phyloP scores from a whole-genome alignment of 2,329 filamentous ascomycete species.

The Pseudogymnoascus sp. region DNA sequence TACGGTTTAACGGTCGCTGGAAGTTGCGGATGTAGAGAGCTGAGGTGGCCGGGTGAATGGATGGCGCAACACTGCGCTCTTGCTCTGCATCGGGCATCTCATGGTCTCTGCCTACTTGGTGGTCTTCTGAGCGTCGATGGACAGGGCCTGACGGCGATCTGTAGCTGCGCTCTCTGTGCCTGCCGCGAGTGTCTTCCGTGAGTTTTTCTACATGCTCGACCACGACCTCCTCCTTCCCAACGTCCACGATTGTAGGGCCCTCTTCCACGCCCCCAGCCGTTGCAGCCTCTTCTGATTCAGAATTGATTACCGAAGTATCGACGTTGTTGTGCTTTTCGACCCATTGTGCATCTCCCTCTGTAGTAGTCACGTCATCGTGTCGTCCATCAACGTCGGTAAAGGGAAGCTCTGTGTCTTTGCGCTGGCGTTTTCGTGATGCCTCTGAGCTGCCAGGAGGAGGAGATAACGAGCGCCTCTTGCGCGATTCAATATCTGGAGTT shows the following conservation, averaged over 20 bases:
- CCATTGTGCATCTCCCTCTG: constrained; percentile 17
- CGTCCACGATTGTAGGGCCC: constrained; percentile 15
- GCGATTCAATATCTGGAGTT: constrained; percentile 51
- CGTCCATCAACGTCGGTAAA: background rate
- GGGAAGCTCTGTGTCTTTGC: constrained; percentile 19
- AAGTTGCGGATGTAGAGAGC: constrained; percentile 85
- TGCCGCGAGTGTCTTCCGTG: background rate
- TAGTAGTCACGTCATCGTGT: constrained; percentile 12
- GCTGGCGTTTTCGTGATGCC: constrained; percentile 45
- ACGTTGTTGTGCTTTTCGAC: constrained; percentile 22
- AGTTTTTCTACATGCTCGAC: constrained; percentile 7
- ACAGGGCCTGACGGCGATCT: background rate
- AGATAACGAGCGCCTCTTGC: constrained; percentile 57
- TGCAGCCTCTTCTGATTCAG: constrained; percentile 10
- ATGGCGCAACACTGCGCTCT: constrained; percentile 37
- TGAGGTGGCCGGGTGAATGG: constrained; percentile 62
- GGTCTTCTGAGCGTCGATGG: constrained; percentile 10
- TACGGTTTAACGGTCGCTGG: constrained; percentile 72
- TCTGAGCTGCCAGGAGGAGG: constrained; percentile 48
- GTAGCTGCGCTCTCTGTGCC: background rate
- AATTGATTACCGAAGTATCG: constrained; percentile 14
- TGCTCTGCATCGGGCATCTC: constrained; percentile 17
- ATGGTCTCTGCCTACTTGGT: constrained; percentile 7
- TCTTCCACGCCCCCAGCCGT: background rate
- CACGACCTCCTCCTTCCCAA: constrained; percentile 15